Base-by-base conservation (phyloP, 2,329 filamentous ascomycete genomes). In the Pseudonectria buxi region DNA sequence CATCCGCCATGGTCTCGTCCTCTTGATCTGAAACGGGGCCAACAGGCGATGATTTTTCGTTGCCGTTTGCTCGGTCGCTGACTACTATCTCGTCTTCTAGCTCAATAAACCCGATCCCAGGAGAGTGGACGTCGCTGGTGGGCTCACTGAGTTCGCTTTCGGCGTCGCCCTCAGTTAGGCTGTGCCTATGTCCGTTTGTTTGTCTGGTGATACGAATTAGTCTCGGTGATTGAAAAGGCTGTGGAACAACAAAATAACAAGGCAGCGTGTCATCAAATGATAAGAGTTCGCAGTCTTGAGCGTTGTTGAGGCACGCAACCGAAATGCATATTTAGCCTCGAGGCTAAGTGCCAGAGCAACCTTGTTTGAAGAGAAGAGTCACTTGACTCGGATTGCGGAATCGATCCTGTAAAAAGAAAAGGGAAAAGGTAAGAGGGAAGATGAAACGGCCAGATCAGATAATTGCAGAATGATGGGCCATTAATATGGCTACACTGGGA, bases 1-100 rank as follows among this genome's bases (percentile, higher is more conserved):
- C 56, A 25, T 70, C 65, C 1, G 55, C 55, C 64, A 71, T 69
- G 7, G 54, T 58, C 14, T 61, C 57, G 45, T 74, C 70, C 24
- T 68, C 69, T 4, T 56, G 47, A 7, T 49, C 49, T 5, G 63
- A 63, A 6, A 49, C 45, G 15, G 48, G 48, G 14, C 45, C 58
- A 24, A 49, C 44, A 6, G 61, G 59, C 4, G 63, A 65, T 1
- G 55, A 51, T 40, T 64, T 67, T 31, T 49, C 51, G 9, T 48
- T 39, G 6, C 52, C 59, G 43, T 69, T 67, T 24, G 58, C 53
- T 35, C 65, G 63, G 10, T 62, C 64, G 12, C 65, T 64, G 6
- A 75, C 71, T 7, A 76, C 60, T 31, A 75, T 76, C 49, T 75
- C 71, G 46, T 76, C 72, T 36, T 70, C 64, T 3, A 68, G 63